phyloP scores from a whole-genome alignment of 2,329 filamentous ascomycete genomes.

The Colletotrichum godetiae region DNA sequence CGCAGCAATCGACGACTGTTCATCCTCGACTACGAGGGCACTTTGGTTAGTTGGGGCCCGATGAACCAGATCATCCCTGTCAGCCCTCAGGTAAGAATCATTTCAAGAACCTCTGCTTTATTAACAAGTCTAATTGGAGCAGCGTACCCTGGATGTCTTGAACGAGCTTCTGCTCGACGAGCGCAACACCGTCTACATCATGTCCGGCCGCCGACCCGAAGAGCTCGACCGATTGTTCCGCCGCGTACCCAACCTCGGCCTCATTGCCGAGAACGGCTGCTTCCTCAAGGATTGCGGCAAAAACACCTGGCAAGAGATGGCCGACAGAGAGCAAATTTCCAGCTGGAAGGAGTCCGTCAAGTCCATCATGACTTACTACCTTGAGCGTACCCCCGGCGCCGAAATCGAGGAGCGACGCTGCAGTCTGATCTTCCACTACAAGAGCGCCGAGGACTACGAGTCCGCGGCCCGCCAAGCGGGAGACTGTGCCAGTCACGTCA shows the following conservation, averaged over 20 bases:
- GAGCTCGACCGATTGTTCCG: conserved; percentile 90
- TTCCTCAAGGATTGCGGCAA: conserved; percentile 81
- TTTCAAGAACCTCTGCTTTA: neutral
- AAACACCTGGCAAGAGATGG: conserved; percentile 81
- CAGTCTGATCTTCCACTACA: conserved; percentile 91
- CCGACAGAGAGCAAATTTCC: conserved; percentile 75
- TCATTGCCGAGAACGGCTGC: conserved; percentile 95
- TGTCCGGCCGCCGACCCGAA: conserved; percentile 88
- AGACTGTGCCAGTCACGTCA: conserved; percentile 94
- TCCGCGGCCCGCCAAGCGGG: conserved; percentile 82
- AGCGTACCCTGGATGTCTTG: conserved; percentile 84
- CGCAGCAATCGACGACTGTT: conserved; percentile 78
- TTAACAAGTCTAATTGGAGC: conserved; percentile 31
- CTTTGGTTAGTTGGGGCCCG: conserved; percentile 87
- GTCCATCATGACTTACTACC: conserved; percentile 87
- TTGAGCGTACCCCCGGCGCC: conserved; percentile 88
- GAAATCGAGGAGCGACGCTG: conserved; percentile 93
- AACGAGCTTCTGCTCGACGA: conserved; percentile 85
- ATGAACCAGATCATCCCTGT: conserved; percentile 86
- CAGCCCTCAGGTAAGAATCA: conserved; percentile 70
- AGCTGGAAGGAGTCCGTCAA: conserved; percentile 88
- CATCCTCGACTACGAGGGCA: conserved; percentile 94
- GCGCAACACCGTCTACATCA: conserved; percentile 89
- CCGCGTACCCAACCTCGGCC: conserved; percentile 82
- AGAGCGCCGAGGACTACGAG: conserved; percentile 81